Conservation (phyloP, 176 grass and related monocot genomes). For the Oryza meridionalis region DNA sequence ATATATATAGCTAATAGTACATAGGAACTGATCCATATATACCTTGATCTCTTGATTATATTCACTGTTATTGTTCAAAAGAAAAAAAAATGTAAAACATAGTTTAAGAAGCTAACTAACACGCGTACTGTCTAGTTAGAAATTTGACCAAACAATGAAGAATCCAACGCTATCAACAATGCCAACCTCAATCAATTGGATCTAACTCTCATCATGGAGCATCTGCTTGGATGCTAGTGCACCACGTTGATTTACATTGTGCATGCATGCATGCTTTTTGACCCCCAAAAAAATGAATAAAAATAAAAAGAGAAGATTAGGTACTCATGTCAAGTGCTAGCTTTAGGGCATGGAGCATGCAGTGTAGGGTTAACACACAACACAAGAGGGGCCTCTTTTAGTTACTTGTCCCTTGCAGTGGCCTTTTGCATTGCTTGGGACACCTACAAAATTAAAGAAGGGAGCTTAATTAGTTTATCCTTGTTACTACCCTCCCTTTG, state of each 20-base stretch:
- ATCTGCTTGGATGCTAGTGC: conserved; percentile 29
- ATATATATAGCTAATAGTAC: too few species aligned
- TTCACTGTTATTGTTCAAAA: too few species aligned
- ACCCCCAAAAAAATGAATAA: not conserved
- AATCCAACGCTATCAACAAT: not conserved
- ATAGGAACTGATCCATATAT: too few species aligned
- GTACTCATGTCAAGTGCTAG: not conserved
- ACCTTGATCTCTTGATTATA: too few species aligned
- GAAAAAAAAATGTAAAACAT: too few species aligned
- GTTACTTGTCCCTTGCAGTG: conserved; percentile 25
- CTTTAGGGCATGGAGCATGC: conserved; percentile 35
- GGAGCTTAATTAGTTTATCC: not conserved
- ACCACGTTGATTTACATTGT: not conserved
- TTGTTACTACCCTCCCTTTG: not conserved
- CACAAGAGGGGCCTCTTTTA: conserved; percentile 25
- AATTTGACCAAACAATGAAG: not conserved
- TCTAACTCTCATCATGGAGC: not conserved
- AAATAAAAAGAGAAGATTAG: conserved; percentile 6
- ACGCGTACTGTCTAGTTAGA: not conserved
- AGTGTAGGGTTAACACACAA: conserved; percentile 42
- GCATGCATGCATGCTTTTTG: not conserved
- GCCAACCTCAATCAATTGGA: not conserved
- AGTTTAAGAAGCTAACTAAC: not conserved
- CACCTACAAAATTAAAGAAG: not conserved
- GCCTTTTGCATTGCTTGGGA: not conserved